phyloP scores from a whole-genome alignment of 2,329 filamentous ascomycete species.

The Fusarium pseudonygamai region DNA sequence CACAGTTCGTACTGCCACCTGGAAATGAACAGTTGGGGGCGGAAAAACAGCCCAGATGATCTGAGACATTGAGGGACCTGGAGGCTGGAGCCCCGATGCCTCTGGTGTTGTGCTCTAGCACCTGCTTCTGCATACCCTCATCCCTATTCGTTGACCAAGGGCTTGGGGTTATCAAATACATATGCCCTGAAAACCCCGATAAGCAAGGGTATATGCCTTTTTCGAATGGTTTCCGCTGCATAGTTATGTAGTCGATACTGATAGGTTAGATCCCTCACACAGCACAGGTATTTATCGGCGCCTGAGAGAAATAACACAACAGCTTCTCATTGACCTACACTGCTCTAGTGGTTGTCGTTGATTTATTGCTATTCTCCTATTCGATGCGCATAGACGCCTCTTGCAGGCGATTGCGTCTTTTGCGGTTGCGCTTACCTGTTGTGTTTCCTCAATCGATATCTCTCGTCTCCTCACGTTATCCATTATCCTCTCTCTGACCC shows the following conservation, averaged over 20 bases:
- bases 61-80: slow-evolving; percentile 20
- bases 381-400: neutral
- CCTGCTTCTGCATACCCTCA: slow-evolving; percentile 23
- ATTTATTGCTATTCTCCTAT: slow-evolving; percentile 5
- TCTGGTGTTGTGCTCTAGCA: slow-evolving; percentile 20
- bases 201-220: slow-evolving; percentile 21
- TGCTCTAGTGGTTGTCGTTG: neutral
- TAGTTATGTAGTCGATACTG: slow-evolving; percentile 6
- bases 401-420: slow-evolving; percentile 6
- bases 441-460: slow-evolving; percentile 7
- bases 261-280: neutral
- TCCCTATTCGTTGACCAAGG: slow-evolving; percentile 27
- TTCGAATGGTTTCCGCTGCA: slow-evolving; percentile 20
- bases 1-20: neutral
- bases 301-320: slow-evolving; percentile 9
- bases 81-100: neutral
- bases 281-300: neutral
- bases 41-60: slow-evolving; percentile 1
- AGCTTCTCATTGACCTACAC: slow-evolving; percentile 1
- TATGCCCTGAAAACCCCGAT: slow-evolving; percentile 16
- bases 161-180: slow-evolving; percentile 9
- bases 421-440: neutral
- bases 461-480: slow-evolving; percentile 17
- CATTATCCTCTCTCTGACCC: neutral
- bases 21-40: neutral